phyloP scores from a whole-genome alignment of 208 protist genomes.

The Naegleria gruberi region DNA sequence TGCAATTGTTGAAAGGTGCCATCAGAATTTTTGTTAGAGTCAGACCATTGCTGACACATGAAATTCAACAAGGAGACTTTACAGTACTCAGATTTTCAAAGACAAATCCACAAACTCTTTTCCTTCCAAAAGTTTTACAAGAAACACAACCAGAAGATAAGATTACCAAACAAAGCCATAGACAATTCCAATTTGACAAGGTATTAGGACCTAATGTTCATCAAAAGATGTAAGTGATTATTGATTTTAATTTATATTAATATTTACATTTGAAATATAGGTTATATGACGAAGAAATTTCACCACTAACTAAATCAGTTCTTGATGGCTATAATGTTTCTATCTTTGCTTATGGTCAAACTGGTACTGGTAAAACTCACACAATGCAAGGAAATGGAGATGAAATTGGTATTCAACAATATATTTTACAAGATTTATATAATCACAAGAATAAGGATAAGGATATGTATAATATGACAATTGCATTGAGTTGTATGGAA shows the following conservation, averaged over 20 bases:
- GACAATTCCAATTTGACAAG: neutral
- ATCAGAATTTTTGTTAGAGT: conserved; percentile 1
- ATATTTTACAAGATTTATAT: neutral
- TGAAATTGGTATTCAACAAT: neutral
- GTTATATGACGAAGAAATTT: conserved; percentile 57
- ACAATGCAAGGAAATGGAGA: neutral
- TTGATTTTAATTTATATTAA: too few relatives aligned
- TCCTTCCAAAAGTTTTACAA: neutral
- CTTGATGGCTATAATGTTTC: conserved; percentile 85
- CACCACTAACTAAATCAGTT: conserved; percentile 77
- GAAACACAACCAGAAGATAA: neutral
- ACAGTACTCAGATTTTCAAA: neutral
- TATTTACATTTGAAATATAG: neutral
- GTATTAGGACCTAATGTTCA: neutral
- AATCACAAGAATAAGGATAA: neutral
- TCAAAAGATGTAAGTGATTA: neutral
- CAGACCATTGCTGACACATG: neutral
- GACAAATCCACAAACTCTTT: neutral
- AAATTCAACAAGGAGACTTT: neutral
- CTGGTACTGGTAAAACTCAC: conserved; percentile 64
- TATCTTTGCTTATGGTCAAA: conserved; percentile 86
- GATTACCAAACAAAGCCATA: neutral
- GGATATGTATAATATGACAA: neutral
- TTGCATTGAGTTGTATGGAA: neutral
- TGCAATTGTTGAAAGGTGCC: neutral